phyloP scores from a whole-genome alignment of 768 basidiomycete genomes.

The Pseudohyphozyma bogoriensis region DNA sequence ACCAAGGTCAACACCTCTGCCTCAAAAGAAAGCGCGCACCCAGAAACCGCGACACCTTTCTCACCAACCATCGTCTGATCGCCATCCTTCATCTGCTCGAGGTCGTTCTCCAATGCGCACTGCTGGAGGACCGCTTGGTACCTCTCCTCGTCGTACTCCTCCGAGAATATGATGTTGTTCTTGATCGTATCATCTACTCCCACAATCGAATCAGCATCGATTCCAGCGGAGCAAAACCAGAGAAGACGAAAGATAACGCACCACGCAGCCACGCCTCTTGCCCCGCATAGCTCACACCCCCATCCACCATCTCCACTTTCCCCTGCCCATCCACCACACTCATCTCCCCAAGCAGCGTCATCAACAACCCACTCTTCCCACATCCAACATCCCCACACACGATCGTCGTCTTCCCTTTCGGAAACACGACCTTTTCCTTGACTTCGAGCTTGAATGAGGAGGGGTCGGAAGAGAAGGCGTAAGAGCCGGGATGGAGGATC shows the following conservation, averaged over 20 bases:
- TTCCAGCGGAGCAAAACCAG: neutral
- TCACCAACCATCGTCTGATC: constrained; percentile 51
- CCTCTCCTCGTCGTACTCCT: constrained; percentile 64
- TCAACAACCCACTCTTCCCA: constrained; percentile 55
- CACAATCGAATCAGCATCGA: no score
- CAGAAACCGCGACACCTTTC: constrained; percentile 38
- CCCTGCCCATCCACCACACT: constrained; percentile 56
- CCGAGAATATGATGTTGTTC: constrained; percentile 81
- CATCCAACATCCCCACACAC: constrained; percentile 62
- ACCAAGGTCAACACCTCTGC: no score
- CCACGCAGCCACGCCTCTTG: constrained; percentile 64
- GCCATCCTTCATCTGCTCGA: constrained; percentile 23
- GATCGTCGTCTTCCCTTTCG: constrained; percentile 41
- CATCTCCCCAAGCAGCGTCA: constrained; percentile 77
- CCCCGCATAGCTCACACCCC: neutral
- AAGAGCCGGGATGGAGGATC: no score
- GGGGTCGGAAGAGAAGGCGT: constrained; percentile 22
- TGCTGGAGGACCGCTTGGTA: constrained; percentile 17
- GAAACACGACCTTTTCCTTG: constrained; percentile 60
- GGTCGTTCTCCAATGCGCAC: constrained; percentile 9
- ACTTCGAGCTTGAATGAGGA: constrained; percentile 59
- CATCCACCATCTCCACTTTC: no score
- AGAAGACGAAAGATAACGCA: constrained; percentile 35
- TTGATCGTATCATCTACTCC: constrained; percentile 54
- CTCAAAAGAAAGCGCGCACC: neutral